Evolutionary conservation across 2,329 filamentous ascomycete genomes (phyloP).

Genomic region (Colletotrichum chlorophyti): DNA sequence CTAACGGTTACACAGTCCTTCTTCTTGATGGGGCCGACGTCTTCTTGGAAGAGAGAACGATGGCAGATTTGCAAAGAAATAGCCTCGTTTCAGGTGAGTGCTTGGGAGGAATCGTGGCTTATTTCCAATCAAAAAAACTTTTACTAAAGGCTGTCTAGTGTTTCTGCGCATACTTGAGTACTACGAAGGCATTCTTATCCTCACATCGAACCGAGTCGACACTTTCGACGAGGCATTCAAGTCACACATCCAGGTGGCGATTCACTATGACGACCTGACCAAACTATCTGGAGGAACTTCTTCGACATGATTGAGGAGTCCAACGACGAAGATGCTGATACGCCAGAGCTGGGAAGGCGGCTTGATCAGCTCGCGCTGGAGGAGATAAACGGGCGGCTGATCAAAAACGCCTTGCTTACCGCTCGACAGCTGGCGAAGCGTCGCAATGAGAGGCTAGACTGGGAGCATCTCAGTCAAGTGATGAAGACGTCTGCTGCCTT

Average conservation of each 20-base stretch:
- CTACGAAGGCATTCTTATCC: conserved; percentile 43
- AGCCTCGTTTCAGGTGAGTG: conserved; percentile 33
- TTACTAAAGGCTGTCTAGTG: conserved; percentile 32
- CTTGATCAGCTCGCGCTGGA: conserved; percentile 39
- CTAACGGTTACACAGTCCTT: conserved; percentile 24
- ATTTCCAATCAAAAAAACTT: background rate
- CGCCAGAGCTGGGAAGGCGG: background rate
- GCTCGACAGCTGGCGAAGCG: conserved; percentile 35
- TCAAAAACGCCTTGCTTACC: conserved; percentile 44
- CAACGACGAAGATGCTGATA: background rate
- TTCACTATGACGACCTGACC: conserved; percentile 39
- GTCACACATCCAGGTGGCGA: conserved; percentile 41
- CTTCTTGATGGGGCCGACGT: conserved; percentile 39
- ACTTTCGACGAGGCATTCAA: conserved; percentile 45
- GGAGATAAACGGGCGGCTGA: conserved; percentile 49
- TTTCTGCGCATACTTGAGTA: conserved; percentile 45
- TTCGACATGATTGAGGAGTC: conserved; percentile 26
- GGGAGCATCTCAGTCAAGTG: conserved; percentile 30
- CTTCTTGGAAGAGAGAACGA: conserved; percentile 34
- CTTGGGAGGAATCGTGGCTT: background rate
- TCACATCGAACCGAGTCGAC: conserved; percentile 43
- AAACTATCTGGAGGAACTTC: conserved; percentile 40
- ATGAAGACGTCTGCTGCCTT: conserved; percentile 31
- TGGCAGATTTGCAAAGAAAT: conserved; percentile 67
- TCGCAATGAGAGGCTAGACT: conserved; percentile 27